Evolutionary conservation across 2,329 filamentous ascomycete genomes (phyloP).

Genomic region (Didymella exigua): DNA sequence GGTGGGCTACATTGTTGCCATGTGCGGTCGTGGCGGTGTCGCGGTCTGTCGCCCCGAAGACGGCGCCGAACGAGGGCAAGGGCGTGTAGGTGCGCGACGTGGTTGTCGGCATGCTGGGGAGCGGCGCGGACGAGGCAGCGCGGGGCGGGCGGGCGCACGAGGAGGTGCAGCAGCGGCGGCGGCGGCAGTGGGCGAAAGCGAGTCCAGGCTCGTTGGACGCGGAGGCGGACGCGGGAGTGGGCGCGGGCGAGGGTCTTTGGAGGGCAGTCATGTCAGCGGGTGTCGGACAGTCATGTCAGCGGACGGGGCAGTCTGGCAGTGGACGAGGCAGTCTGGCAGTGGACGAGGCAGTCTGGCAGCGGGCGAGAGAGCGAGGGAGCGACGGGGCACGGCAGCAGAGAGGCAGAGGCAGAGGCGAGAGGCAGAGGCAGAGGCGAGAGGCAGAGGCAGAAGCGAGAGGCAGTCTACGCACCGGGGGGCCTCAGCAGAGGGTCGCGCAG

Average conservation of each 20-base stretch:
- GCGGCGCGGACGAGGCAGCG: background rate
- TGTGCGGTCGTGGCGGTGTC: slow-evolving; percentile 27
- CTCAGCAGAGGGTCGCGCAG: background rate
- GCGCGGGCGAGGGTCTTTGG: slow-evolving; percentile 44
- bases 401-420: slow-evolving; percentile 11
- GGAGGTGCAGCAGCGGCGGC: slow-evolving; percentile 27
- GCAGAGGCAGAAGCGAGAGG: slow-evolving; percentile 3
- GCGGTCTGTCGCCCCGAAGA: slow-evolving; percentile 60
- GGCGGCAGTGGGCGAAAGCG: slow-evolving; percentile 22
- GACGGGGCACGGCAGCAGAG: slow-evolving; percentile 23
- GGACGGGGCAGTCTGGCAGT: slow-evolving; percentile 13
- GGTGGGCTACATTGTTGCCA: slow-evolving; percentile 42
- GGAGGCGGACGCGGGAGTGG: slow-evolving; percentile 44
- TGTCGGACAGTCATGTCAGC: slow-evolving; percentile 36
- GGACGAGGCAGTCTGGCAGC: background rate
- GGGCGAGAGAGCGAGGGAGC: slow-evolving; percentile 6
- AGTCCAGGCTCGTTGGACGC: slow-evolving; percentile 38
- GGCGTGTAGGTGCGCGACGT: slow-evolving; percentile 46
- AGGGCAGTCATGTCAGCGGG: slow-evolving; percentile 44
- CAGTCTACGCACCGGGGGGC: slow-evolving; percentile 37
- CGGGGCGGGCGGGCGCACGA: slow-evolving; percentile 26
- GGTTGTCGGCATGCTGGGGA: slow-evolving; percentile 47
- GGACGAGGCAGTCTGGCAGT: background rate
- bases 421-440: too few relatives aligned
- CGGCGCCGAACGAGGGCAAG: slow-evolving; percentile 77